Evolutionary conservation across 164 flowering plant genomes (phyloP), one percentile per base, ranked within the genome.

Genomic region (Sextonia rubra): DNA sequence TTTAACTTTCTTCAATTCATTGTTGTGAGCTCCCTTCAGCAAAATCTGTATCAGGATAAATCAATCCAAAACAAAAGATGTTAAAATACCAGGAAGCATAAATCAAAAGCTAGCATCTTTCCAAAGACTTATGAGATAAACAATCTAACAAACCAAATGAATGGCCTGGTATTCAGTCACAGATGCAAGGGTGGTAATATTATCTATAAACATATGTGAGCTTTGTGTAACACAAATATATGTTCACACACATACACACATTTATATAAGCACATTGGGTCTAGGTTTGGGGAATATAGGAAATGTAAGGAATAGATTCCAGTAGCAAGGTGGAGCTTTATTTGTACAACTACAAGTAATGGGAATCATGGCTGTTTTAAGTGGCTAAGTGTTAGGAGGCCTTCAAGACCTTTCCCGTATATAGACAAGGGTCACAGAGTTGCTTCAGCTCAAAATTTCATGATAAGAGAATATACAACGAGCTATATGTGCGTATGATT

Each of bases 1-100:
- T 78, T 95, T 95, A 26, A 91, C 79, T 80, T 77, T 90, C 85
- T 95, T 95, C 83, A 95, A 74, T 69, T 90, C 97, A 62, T 90
- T 90, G 75, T 88, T 88, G 74, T 82, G 88, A 47, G 91, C 83
- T 73, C 99, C 99, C 83, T 89, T 90, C 82, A 95, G 83, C 80
- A 95, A 85, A 84, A 95, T 85, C 99, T 95, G 97, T 82, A 75
- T 23, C 58, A 58, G 20, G 29, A 75, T 52, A 27, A 66, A 55
- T 20, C 17, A 56, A 56, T 49, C 25, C 47, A 30, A 68, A 20
- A 18, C 37, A 60, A 26, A 27, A 2, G 26, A 2, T 47, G 23
- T 18, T 52, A 47, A 26, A 22, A 15, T 8, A 56, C 23, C 14
- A 44, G 44, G 32, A 2, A 52, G 6, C n/a, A 15, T 15, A 52